A percentile compares a stretch with the other conserved stretches of the same genome.
Conservation (phyloP, 768 basidiomycete species). For the Tylopilus vinaceipallidus region DNA sequence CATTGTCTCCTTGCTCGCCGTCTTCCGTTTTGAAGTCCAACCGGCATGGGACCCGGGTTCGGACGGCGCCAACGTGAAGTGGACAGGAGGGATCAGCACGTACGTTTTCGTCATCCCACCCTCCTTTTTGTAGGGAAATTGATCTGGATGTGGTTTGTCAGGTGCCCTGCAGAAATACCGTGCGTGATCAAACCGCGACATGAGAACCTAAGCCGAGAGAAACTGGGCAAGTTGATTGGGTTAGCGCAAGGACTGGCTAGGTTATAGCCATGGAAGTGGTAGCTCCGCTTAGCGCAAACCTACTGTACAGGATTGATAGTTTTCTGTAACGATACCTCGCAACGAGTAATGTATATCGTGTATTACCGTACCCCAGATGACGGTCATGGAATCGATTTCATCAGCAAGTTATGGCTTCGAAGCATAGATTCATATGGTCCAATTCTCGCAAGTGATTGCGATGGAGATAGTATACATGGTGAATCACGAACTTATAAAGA, state of each 20-base stretch:
- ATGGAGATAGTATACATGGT: constrained; percentile 24
- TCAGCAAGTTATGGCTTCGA: too few relatives aligned
- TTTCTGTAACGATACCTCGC: too few relatives aligned
- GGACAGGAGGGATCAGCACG: constrained; percentile 19
- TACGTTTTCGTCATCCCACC: constrained; percentile 11
- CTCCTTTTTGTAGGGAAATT: neutral
- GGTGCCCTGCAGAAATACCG: constrained; percentile 11
- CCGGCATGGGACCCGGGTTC: constrained; percentile 17
- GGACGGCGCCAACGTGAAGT: constrained; percentile 20
- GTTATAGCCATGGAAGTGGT: constrained; percentile 1
- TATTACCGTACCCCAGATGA: too few relatives aligned
- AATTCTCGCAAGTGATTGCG: constrained; percentile 1
- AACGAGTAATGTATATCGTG: too few relatives aligned
- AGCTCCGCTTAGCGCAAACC: too few relatives aligned
- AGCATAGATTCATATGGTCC: constrained; percentile 7
- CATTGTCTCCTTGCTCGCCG: constrained; percentile 21
- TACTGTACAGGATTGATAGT: too few relatives aligned
- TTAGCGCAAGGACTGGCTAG: too few relatives aligned
- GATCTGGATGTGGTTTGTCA: neutral
- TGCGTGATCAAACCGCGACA: constrained; percentile 13
- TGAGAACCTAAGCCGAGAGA: constrained; percentile 3
- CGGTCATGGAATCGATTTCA: neutral
- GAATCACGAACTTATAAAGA: constrained; percentile 10
- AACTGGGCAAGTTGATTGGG: constrained; percentile 9
- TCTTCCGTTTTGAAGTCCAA: constrained; percentile 14